Conservation (phyloP, 2,329 filamentous ascomycete genomes). For the Talaromyces rugulosus region DNA sequence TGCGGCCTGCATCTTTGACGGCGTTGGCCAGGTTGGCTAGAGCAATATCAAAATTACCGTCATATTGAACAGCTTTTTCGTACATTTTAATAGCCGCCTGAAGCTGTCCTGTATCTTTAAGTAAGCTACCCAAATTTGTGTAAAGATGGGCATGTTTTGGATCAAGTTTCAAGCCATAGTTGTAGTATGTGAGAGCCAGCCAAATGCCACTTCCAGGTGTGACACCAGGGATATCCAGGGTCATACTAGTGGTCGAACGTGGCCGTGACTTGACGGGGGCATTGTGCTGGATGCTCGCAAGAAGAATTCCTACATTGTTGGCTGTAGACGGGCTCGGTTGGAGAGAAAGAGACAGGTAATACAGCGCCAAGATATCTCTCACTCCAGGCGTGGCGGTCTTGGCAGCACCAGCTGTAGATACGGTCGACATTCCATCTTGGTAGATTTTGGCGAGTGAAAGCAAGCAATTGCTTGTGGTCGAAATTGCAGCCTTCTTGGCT, state of each 20-base stretch:
- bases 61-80: conserved; percentile 85
- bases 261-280: conserved; percentile 35
- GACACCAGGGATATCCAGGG: conserved; percentile 66
- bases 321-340: conserved; percentile 96
- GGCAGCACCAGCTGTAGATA: conserved; percentile 52
- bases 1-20: conserved; percentile 90
- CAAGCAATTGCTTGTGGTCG: conserved; percentile 92
- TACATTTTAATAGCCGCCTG: conserved; percentile 95
- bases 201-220: conserved; percentile 80
- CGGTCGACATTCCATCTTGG: conserved; percentile 87
- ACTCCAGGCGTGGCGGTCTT: conserved; percentile 65
- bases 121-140: conserved; percentile 88
- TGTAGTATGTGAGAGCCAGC: conserved; percentile 87
- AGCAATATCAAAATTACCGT: conserved; percentile 94
- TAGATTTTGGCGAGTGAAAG: conserved; percentile 96
- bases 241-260: conserved; percentile 29
- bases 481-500: conserved; percentile 73
- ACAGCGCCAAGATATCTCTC: conserved; percentile 86
- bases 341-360: conserved; percentile 89
- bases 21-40: conserved; percentile 95
- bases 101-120: conserved; percentile 94
- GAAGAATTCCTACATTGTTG: conserved; percentile 94
- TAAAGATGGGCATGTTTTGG: conserved; percentile 90
- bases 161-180: conserved; percentile 86
- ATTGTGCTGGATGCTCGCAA: conserved; percentile 87